A percentile compares a stretch with the other conserved stretches of the same genome.
phyloP scores from a whole-genome alignment of 306 rosid species.

The Mimosa pudica region DNA sequence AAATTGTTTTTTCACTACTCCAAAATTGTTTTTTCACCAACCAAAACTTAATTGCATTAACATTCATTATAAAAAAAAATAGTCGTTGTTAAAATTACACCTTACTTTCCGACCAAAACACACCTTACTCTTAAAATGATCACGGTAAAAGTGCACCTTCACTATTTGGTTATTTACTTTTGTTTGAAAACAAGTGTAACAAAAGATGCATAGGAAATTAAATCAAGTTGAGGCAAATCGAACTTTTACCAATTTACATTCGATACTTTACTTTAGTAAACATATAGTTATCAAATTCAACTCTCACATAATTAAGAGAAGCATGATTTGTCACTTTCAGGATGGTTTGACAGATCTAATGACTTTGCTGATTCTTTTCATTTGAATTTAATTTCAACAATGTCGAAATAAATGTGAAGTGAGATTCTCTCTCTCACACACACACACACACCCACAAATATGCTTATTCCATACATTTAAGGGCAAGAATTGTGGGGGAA shows the following conservation, averaged over 20 bases:
- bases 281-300: neutral
- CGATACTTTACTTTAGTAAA: neutral
- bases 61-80: no score
- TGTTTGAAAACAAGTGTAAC: neutral
- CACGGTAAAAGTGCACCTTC: no score
- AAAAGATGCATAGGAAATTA: neutral
- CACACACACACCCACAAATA: neutral
- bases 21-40: no score
- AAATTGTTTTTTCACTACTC: no score
- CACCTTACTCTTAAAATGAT: no score
- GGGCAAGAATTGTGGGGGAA: constrained; percentile 32
- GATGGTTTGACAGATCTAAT: neutral
- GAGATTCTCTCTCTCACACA: constrained; percentile 6
- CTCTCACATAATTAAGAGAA: neutral
- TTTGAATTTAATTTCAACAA: constrained; percentile 19
- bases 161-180: no score
- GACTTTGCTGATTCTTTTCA: neutral
- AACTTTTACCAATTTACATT: neutral
- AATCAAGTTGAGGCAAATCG: neutral
- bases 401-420: constrained; percentile 19
- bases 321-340: neutral
- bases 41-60: no score
- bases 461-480: constrained; percentile 32
- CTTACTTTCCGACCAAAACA: no score
- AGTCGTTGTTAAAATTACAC: no score